Evolutionary conservation across 2,329 filamentous ascomycete genomes (phyloP), one percentile per base, ranked within the genome.

Genomic region (Neonectria coccinea): DNA sequence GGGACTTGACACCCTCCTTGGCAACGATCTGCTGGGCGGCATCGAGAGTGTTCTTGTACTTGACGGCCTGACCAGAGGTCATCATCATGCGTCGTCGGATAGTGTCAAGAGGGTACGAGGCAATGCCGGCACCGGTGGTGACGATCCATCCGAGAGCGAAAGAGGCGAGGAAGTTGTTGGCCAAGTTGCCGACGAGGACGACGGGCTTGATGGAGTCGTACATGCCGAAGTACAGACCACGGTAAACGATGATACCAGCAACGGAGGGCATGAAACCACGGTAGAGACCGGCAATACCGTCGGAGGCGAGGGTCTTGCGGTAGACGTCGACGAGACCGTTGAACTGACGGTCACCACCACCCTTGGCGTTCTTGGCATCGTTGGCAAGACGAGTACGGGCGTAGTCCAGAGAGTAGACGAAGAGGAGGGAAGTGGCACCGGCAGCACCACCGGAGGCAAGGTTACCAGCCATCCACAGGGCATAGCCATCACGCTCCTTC

Each of bases 31-130:
- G 93, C 85, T 88, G 89, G 85, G 90, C 94, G 81, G 96, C 96
- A 86, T 99, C 96, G 79, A 98, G 79, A 76, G 96, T 97, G 83
- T 90, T 92, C 85, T 92, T 93, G 93, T 99, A 99, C 93, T 99
- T 99, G 91, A 99, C 96, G 88, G 96, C 96, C 93, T 97, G 87
- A 85, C 89, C 88, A 73, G 87, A 91, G 79, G 96, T 99, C 96
- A 99, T 99, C 96, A 99, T 99, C 96, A 99, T 99, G 88, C 96
- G 96, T 91, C 96, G 94, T 90, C 96, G 96, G 89, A 99, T 94
- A 82, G 96, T 99, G 86, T 99, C 96, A 82, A 99, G 94, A 88
- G 96, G 96, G 90, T 99, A 99, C 81, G 96, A 98, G 86, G 96
- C 96, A 85, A 99, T 97, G 97, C 96, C 96, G 85, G 96, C 96